Conservation (phyloP, 2,329 filamentous ascomycete species). For the Thermochaetoides dissita region DNA sequence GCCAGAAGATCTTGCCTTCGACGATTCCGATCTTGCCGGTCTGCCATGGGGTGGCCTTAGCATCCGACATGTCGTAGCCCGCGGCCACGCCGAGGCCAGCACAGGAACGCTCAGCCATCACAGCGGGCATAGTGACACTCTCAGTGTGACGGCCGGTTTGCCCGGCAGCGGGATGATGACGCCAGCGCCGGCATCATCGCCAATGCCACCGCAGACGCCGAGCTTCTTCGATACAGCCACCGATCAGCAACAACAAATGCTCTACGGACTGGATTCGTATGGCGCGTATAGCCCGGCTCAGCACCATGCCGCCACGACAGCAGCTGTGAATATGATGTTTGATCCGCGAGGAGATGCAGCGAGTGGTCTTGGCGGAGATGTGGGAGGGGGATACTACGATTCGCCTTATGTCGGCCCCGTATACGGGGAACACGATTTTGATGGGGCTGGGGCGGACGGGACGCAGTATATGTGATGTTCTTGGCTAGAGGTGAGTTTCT, state of each 20-base stretch:
- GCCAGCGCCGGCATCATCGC: not conserved
- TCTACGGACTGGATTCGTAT: slow-evolving; percentile 10
- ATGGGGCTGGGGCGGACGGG: not conserved
- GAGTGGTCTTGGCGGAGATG: not conserved
- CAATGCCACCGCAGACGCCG: too few species aligned
- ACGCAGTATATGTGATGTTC: slow-evolving; percentile 2
- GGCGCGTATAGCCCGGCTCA: not conserved
- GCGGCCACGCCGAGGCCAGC: slow-evolving; percentile 28
- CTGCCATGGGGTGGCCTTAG: slow-evolving; percentile 60
- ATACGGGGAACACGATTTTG: slow-evolving; percentile 5
- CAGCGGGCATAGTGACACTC: slow-evolving; percentile 4
- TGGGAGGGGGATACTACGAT: slow-evolving; percentile 1
- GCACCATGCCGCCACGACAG: too few species aligned
- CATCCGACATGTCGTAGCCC: slow-evolving; percentile 38
- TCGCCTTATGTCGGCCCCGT: slow-evolving; percentile 3
- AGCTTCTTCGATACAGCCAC: too few species aligned
- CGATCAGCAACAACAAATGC: slow-evolving; percentile 1
- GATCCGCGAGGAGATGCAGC: too few species aligned
- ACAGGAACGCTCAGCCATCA: slow-evolving; percentile 7
- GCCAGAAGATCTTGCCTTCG: slow-evolving; percentile 36
- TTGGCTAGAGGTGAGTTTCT: too few species aligned
- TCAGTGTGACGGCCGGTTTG: not conserved
- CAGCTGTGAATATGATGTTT: too few species aligned
- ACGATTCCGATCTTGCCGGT: slow-evolving; percentile 39
- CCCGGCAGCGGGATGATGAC: not conserved